phyloP scores from a whole-genome alignment of 331 rosid genomes.

The Rhamnella rubrinervis region DNA sequence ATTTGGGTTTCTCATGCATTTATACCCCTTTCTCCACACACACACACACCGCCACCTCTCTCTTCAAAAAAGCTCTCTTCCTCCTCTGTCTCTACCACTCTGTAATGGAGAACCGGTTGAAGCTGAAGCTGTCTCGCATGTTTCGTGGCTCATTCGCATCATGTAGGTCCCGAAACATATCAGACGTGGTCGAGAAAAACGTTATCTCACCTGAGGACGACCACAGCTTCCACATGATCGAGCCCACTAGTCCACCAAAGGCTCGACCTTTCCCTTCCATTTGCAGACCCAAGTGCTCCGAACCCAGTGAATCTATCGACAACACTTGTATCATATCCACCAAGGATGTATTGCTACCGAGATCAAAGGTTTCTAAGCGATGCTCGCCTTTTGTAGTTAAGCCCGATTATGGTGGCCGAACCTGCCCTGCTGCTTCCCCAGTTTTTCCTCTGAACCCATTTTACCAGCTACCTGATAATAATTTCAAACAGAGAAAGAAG shows the following conservation, averaged over 20 bases:
- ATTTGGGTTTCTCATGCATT: slow-evolving; percentile 49
- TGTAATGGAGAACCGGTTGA: slow-evolving; percentile 69
- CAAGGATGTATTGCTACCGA: slow-evolving; percentile 41
- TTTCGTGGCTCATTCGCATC: slow-evolving; percentile 77
- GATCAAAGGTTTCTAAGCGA: slow-evolving; percentile 47
- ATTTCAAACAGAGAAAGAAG: slow-evolving; percentile 28
- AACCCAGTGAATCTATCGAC: slow-evolving; percentile 24
- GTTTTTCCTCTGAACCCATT: slow-evolving; percentile 39
- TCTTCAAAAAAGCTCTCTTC: not conserved
- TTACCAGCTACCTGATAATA: slow-evolving; percentile 28
- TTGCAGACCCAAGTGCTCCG: slow-evolving; percentile 42
- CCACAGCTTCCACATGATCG: slow-evolving; percentile 18
- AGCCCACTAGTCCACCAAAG: slow-evolving; percentile 26
- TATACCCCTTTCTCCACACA: slow-evolving; percentile 10
- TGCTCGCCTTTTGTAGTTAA: slow-evolving; percentile 38
- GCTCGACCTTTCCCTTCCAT: slow-evolving; percentile 39
- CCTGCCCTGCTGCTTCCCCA: slow-evolving; percentile 50
- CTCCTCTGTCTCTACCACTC: not conserved
- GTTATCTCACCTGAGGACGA: slow-evolving; percentile 39
- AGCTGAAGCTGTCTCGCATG: slow-evolving; percentile 76
- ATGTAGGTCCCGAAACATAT: slow-evolving; percentile 61
- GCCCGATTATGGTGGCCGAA: slow-evolving; percentile 12
- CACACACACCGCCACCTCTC: slow-evolving; percentile 13
- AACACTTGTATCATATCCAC: slow-evolving; percentile 32
- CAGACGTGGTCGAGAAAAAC: slow-evolving; percentile 63